Evolutionary conservation across 177 flowering plant species (phyloP), one percentile per base, ranked within the genome.

Genomic region (Tripterygium wilfordii): DNA sequence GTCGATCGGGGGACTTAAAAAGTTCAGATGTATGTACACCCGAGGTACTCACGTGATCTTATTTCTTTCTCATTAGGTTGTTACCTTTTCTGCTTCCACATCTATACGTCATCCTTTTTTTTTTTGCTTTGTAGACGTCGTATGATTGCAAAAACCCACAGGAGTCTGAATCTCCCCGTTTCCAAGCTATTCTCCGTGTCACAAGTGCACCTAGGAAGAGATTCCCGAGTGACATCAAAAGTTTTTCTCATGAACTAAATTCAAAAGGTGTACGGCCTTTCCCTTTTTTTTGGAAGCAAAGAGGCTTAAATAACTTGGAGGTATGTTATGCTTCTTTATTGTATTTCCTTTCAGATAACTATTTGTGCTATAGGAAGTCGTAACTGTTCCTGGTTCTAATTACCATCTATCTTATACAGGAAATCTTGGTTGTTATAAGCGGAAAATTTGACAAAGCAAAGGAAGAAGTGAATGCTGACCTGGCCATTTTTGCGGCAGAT

Each of bases 151-250:
- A 87, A 42, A 84, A 77, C 36, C 98, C 96, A 13, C 89, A 94
- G 80, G 99, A 94, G 70, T 94, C 99, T 47, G 97, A 94, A 59
- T 94, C 99, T 65, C 99, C 99, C 9, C 96, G 99, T 33, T 90
- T 90, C 71, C 95, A 94, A 85, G 99, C 96, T 30, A 78, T 94
- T 59, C 81, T 94, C 30, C 92, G 99, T 54, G 67, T 88, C 16
- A 94, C 99, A 24, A 90, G 91, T 82, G 99, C 87, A 22, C 95
- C 99, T 13, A 77, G 88, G 57, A 90, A 80, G 75, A 79, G 86
- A 66, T 62, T 68, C 69, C 99, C 99, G 50, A 71, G 65, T 56
- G 99, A 94, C 64, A 82, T 89, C 27, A 94, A 94, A 64, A 94
- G 99, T 60, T 94, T 94, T 66, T 94, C 99, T 10, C 99, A 94